phyloP scores from a whole-genome alignment of 345 rosid genomes.

The Populus nigra region DNA sequence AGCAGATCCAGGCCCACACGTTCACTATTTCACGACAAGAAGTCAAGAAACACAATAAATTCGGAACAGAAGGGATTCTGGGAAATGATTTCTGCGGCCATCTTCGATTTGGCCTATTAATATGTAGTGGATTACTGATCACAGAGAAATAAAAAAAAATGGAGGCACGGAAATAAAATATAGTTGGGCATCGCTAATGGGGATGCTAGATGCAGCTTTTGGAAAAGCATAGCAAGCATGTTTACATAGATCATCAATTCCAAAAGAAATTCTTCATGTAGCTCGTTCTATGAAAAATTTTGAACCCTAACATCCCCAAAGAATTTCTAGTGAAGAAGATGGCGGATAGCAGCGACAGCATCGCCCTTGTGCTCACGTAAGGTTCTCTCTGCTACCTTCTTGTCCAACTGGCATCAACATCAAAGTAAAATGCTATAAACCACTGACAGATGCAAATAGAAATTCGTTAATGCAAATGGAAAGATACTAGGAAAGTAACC shows the following conservation, averaged over 20 bases:
- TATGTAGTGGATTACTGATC: neutral
- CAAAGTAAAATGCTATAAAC: constrained; percentile 15
- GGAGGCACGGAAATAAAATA: neutral
- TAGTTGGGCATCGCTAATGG: neutral
- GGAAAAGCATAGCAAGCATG: neutral
- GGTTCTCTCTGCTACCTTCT: constrained; percentile 87
- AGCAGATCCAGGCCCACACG: neutral
- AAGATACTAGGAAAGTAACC: constrained; percentile 41
- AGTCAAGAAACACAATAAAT: neutral
- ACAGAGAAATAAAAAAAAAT: neutral
- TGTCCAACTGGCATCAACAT: constrained; percentile 58
- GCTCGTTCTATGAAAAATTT: neutral
- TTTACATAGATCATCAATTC: neutral
- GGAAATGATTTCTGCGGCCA: neutral
- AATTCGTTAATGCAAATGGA: neutral
- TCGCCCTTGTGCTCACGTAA: constrained; percentile 93
- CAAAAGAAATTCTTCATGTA: neutral
- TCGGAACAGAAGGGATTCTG: too few relatives aligned
- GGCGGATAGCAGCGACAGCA: constrained; percentile 87
- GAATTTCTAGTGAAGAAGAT: constrained; percentile 52
- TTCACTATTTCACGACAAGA: neutral
- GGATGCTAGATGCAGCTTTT: neutral
- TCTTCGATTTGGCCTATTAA: too few relatives aligned
- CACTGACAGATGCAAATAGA: neutral
- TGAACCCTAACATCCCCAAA: neutral